phyloP scores from a whole-genome alignment of 148 eudicot genomes.

The Cornus kousa region DNA sequence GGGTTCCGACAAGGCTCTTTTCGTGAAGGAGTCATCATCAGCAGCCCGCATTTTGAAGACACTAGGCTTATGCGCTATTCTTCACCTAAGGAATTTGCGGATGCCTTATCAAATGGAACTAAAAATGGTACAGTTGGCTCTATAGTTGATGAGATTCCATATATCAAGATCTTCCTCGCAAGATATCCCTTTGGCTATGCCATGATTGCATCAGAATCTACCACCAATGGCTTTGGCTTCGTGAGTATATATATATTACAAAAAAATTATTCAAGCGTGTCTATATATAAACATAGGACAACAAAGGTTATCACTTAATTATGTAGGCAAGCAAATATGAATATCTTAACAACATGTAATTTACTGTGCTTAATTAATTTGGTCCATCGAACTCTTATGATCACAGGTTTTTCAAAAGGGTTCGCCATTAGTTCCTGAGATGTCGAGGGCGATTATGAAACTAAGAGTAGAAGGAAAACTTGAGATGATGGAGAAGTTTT shows the following conservation, averaged over 20 bases:
- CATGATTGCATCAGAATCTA: constrained; percentile 15
- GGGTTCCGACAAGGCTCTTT: constrained; percentile 3
- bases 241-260: constrained; percentile 17
- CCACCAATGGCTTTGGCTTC: constrained; percentile 29
- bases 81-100: constrained; percentile 9
- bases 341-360: too few relatives aligned
- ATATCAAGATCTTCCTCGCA: constrained; percentile 17
- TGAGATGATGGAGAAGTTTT: constrained; percentile 4
- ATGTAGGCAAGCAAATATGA: too few relatives aligned
- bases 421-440: constrained; percentile 20
- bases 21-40: background rate
- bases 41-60: constrained; percentile 15
- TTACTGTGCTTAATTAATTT: too few relatives aligned
- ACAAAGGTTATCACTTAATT: too few relatives aligned
- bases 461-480: constrained; percentile 24
- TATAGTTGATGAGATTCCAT: constrained; percentile 35
- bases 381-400: background rate
- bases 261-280: too few relatives aligned
- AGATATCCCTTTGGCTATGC: constrained; percentile 13
- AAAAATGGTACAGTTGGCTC: constrained; percentile 22
- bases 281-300: too few relatives aligned
- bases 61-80: background rate
- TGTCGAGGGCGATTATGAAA: constrained; percentile 18
- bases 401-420: constrained; percentile 9
- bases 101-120: constrained; percentile 21